A percentile compares a stretch with the other conserved stretches of the same genome.
These are phyloP conservation scores for Talaromyces pinophilus DNA, from an alignment of 2,329 filamentous ascomycete genomes.

Conservation along the genomic window DNA sequence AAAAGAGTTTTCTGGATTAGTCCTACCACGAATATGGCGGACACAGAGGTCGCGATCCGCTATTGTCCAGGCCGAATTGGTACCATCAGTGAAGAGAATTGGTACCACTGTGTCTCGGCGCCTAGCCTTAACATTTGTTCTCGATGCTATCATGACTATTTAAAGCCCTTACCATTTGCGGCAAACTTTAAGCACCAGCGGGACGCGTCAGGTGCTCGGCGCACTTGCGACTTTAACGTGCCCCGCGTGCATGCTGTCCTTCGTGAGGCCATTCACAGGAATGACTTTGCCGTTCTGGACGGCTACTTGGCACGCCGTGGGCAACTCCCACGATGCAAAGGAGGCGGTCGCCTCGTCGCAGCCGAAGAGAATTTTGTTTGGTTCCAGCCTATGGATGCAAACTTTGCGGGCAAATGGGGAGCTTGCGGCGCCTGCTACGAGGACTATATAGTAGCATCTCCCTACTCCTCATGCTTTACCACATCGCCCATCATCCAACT, in stretches of 20 bases:
- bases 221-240: background rate
- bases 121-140: background rate
- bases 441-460: background rate
- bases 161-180: background rate
- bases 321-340: background rate
- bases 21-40: background rate
- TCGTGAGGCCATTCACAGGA: background rate
- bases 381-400: background rate
- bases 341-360: background rate
- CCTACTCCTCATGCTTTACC: background rate
- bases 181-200: background rate
- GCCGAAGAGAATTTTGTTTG: background rate
- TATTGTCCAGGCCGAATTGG: background rate
- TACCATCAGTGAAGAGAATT: background rate
- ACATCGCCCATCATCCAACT: background rate
- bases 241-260: background rate
- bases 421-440: background rate
- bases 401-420: background rate
- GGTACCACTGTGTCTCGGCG: background rate
- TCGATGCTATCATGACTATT: background rate
- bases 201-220: background rate
- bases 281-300: background rate
- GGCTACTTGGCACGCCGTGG: background rate
- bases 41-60: background rate
- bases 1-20: background rate